Evolutionary conservation across 495 filamentous ascomycete genomes (phyloP), one percentile per base, ranked within the genome.

Genomic region (Tuber melanosporum): DNA sequence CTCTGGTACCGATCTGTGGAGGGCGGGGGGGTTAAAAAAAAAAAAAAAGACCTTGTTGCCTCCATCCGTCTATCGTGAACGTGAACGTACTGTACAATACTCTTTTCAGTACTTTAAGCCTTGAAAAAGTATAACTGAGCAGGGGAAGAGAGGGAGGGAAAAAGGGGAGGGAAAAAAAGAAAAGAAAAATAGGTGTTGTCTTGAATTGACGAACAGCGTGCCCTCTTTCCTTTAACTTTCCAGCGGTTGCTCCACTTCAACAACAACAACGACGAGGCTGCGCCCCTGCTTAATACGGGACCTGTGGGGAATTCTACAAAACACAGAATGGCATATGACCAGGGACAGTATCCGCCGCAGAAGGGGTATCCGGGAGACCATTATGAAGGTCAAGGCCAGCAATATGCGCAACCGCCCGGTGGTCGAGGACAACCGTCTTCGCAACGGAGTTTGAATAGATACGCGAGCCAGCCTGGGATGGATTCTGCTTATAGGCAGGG

Each of bases 371-470:
- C 57, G 12, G 57, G 57, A 8, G 57, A 66, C 32, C 32, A 66
- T 66, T 66, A 66, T 66, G 57, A 66, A 19, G 57, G 14, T 2
- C 57, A 36, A 32, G 57, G 26, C 36, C 57, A 66, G 26, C 57
- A 66, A 36, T 66, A 66, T 36, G 71, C 36, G n/a, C 72, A 45
- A 52, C 72, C 72, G 44, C 44, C 12, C 39, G 41, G 72, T 74
- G 72, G 45, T 70, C 44, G 36, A 72, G 42, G 36, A 46, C 45
- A 72, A 22, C 71, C 36, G 36, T 22, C 42, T 43, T 20, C 71
- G 5, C 41, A 26, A 2, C 71, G 72, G n/a, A 17, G 44, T 39
- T 41, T 49, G 72, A 52, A 49, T 70, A 52, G 45, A 74, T 49
- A 70, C 26, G 57, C 26, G 57, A 66, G 57, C 26, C 57, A 66